Evolutionary conservation across 2,329 filamentous ascomycete species (phyloP).

Genomic region (Scedosporium aurantiacum): DNA sequence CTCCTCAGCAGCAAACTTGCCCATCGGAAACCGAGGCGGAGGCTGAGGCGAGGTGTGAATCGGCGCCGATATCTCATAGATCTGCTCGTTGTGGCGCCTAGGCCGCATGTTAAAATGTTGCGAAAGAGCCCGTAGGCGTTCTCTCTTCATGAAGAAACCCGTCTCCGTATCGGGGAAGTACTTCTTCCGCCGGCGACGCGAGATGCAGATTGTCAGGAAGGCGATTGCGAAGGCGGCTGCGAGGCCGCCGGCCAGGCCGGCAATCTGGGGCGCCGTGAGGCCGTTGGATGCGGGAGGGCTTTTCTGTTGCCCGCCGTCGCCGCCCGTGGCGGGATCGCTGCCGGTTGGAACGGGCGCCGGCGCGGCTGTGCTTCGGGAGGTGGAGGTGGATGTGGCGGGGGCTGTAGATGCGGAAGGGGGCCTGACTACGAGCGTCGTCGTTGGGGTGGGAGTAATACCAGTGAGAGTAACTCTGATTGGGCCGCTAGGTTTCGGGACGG

Average conservation of each 20-base stretch:
- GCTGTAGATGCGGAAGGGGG: conserved; percentile 1
- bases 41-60: conserved; percentile 15
- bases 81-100: conserved; percentile 4
- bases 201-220: conserved; percentile 34
- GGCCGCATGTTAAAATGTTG: neutral
- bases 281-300: neutral
- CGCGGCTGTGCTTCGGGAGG: too few species aligned
- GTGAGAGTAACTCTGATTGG: too few species aligned
- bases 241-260: conserved; percentile 46
- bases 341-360: conserved; percentile 8
- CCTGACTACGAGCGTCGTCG: neutral
- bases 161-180: conserved; percentile 25
- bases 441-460: neutral
- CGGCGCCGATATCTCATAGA: conserved; percentile 29
- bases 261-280: conserved; percentile 35
- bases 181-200: conserved; percentile 29
- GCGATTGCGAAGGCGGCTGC: conserved; percentile 37
- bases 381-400: conserved; percentile 1
- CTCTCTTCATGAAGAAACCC: conserved; percentile 25
- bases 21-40: conserved; percentile 8
- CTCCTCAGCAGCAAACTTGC: neutral
- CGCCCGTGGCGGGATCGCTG: conserved; percentile 9
- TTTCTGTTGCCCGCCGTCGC: conserved; percentile 4
- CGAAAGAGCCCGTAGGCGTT: conserved; percentile 14
- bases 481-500: neutral